These are phyloP conservation scores for Globisporangium recalcitrans DNA, from an alignment of 352 stramenopile genomes.

Conservation along the genomic window DNA sequence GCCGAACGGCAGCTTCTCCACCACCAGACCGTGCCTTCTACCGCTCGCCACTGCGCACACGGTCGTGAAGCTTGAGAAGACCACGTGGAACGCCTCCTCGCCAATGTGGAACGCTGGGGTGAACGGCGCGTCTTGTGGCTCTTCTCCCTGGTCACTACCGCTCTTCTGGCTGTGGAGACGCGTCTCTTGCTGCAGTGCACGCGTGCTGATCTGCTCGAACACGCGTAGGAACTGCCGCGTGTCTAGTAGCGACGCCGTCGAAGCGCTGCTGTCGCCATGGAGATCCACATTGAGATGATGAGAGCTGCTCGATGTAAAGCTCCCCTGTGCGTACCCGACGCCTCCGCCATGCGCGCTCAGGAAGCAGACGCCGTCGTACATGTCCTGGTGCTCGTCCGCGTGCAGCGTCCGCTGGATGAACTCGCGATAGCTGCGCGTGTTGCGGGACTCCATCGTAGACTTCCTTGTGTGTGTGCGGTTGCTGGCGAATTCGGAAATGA, in stretches of 20 bases:
- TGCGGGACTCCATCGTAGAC: slow-evolving; percentile 32
- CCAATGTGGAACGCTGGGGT: slow-evolving; percentile 31
- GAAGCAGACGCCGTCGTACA: slow-evolving; percentile 53
- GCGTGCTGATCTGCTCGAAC: slow-evolving; percentile 42
- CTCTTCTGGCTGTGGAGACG: background rate
- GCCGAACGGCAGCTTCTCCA: slow-evolving; percentile 48
- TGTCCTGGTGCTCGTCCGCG: slow-evolving; percentile 12
- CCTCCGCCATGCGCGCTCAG: slow-evolving; percentile 25
- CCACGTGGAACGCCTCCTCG: slow-evolving; percentile 32
- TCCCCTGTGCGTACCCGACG: slow-evolving; percentile 41
- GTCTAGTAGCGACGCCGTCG: slow-evolving; percentile 2
- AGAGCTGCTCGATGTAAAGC: slow-evolving; percentile 22
- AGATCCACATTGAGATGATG: background rate
- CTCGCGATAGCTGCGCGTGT: slow-evolving; percentile 36
- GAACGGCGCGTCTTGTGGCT: background rate
- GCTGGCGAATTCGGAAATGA: slow-evolving; percentile 8
- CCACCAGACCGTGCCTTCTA: slow-evolving; percentile 31
- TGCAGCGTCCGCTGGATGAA: slow-evolving; percentile 32
- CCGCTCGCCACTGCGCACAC: slow-evolving; percentile 34
- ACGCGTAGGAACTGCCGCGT: slow-evolving; percentile 22
- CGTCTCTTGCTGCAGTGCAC: slow-evolving; percentile 27
- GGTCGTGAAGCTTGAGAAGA: slow-evolving; percentile 39
- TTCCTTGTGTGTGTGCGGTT: background rate
- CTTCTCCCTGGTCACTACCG: background rate
- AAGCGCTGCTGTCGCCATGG: background rate